A percentile compares a stretch with the other conserved stretches of the same genome.
Evolutionary conservation across 768 basidiomycete genomes (phyloP).

Genomic region (Hypsizygus marmoreus): DNA sequence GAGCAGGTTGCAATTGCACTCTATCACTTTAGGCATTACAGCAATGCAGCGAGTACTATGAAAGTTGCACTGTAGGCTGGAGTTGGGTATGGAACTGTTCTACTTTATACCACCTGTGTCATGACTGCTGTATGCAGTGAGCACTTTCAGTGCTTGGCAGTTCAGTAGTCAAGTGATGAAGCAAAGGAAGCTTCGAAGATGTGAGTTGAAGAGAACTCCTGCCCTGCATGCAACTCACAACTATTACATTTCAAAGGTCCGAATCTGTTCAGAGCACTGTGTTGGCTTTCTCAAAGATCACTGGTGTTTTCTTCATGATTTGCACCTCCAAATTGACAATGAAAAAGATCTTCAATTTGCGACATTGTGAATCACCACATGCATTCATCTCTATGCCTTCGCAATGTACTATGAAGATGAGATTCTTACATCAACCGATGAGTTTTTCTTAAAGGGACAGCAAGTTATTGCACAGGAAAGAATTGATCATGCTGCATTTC

Average conservation of each 20-base stretch:
- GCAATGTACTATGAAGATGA: conserved; percentile 24
- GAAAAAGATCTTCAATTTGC: conserved; percentile 17
- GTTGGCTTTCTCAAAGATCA: conserved; percentile 32
- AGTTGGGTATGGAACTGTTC: conserved; percentile 15
- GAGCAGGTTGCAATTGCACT: conserved; percentile 17
- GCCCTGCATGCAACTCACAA: conserved; percentile 21
- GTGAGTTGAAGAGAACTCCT: conserved; percentile 23
- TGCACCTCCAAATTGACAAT: conserved; percentile 25
- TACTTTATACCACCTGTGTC: conserved; percentile 12
- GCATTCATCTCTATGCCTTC: conserved; percentile 32
- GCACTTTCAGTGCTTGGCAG: neutral
- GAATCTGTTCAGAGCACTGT: conserved; percentile 31
- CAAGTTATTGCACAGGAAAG: conserved; percentile 7
- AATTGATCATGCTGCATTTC: conserved; percentile 8
- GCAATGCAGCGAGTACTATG: conserved; percentile 19
- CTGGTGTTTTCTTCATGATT: conserved; percentile 24
- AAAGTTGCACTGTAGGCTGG: conserved; percentile 24
- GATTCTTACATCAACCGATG: neutral
- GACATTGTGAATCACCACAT: conserved; percentile 28
- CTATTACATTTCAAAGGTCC: conserved; percentile 25
- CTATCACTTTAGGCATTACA: conserved; percentile 18
- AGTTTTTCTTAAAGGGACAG: neutral
- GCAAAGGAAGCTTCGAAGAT: conserved; percentile 15
- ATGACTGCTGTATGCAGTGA: neutral
- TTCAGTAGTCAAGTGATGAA: neutral